phyloP scores from a whole-genome alignment of 805 yeast species.

The Yamadazyma sp. region DNA sequence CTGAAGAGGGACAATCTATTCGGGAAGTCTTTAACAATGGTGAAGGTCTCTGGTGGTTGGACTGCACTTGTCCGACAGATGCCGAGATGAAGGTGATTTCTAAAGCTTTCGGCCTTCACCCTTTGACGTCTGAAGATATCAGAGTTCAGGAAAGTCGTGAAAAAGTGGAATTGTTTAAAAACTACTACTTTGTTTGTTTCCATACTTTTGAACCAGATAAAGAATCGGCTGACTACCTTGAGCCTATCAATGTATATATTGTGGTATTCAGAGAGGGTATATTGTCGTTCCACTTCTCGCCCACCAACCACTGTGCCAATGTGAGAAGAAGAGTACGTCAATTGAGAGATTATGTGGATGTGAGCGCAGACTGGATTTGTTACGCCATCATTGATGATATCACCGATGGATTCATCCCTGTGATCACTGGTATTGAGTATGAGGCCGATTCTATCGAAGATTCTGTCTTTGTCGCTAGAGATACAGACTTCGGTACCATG shows the following conservation, averaged over 20 bases:
- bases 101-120: constrained; percentile 95
- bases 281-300: constrained; percentile 58
- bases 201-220: constrained; percentile 89
- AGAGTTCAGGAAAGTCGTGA: constrained; percentile 96
- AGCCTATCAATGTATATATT: constrained; percentile 73
- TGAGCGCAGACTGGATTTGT: constrained; percentile 79
- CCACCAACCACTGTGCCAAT: constrained; percentile 60
- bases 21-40: constrained; percentile 68
- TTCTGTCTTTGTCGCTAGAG: constrained; percentile 78
- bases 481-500: constrained; percentile 73
- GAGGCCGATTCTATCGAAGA: constrained; percentile 85
- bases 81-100: constrained; percentile 90
- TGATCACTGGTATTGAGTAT: constrained; percentile 70
- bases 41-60: constrained; percentile 93
- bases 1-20: constrained; percentile 62
- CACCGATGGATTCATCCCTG: constrained; percentile 83
- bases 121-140: constrained; percentile 96
- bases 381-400: constrained; percentile 82
- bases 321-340: constrained; percentile 83
- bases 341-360: constrained; percentile 73
- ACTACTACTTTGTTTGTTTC: constrained; percentile 93
- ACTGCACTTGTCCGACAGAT: constrained; percentile 91
- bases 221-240: constrained; percentile 80
- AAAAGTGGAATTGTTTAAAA: constrained; percentile 88
- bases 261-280: constrained; percentile 63